Conservation (phyloP, 805 yeast species). For the Candida schatavii region DNA sequence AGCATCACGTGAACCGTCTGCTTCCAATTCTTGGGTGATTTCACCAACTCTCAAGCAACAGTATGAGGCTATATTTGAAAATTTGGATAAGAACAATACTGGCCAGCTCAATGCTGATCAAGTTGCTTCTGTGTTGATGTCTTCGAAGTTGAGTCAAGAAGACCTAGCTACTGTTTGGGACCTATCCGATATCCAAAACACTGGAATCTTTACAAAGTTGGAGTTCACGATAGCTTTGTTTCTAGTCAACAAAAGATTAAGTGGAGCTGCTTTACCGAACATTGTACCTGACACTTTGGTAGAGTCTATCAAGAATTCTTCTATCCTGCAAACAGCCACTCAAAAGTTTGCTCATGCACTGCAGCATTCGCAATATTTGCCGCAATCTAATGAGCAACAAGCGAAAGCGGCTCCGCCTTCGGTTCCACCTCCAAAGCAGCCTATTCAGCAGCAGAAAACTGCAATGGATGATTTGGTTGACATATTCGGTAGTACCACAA, state of each 20-base stretch:
- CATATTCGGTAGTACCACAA: constrained; percentile 35
- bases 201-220: constrained; percentile 72
- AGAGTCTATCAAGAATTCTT: constrained; percentile 17
- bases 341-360: constrained; percentile 5
- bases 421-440: constrained; percentile 21
- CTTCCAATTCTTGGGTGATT: constrained; percentile 58
- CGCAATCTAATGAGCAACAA: constrained; percentile 2
- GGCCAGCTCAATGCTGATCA: constrained; percentile 73
- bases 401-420: constrained; percentile 3
- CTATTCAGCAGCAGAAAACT: constrained; percentile 27
- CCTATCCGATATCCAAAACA: constrained; percentile 82
- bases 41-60: constrained; percentile 69
- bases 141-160: constrained; percentile 82
- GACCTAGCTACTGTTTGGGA: constrained; percentile 92
- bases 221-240: constrained; percentile 95
- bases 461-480: constrained; percentile 66
- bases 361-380: not conserved
- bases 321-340: constrained; percentile 13
- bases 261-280: constrained; percentile 77
- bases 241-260: constrained; percentile 77
- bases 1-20: constrained; percentile 12
- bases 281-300: constrained; percentile 68
- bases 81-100: constrained; percentile 61
- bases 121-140: constrained; percentile 84
- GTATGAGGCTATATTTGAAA: constrained; percentile 75